Evolutionary conservation across 2,329 filamentous ascomycete genomes (phyloP), one percentile per base, ranked within the genome.

Genomic region (Fonsecaea pedrosoi): DNA sequence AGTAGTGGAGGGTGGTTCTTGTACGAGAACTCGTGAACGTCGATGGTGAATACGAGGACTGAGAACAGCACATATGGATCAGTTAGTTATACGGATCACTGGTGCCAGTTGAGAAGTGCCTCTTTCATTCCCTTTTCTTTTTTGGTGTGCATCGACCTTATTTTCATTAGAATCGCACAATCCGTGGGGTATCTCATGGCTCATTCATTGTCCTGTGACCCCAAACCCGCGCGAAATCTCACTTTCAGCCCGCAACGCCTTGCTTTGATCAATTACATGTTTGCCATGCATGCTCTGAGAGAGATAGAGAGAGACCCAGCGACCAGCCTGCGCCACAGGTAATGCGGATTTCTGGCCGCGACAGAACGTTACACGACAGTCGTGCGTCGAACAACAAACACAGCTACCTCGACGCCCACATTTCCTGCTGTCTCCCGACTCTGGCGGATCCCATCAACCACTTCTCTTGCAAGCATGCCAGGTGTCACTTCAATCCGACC

Each of bases 371-470:
- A 69, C 53, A 66, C 67, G 12, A 66, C 67, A 15, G 64, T 64
- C 3, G 66, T 54, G 35, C 82, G 77, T 58, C 80, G 80, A 71
- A 84, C 82, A 65, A 84, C 80, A 70, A 83, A 84, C 15, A 84
- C 78, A 8, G 81, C 82, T 54, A 84, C 72, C 70, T 84, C 82
- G 32, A 84, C 73, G 0, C 79, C 79, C 38, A 78, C 76, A 18
- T 75, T 79, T 53, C 71, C 71, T 45, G 71, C 67, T 8, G 82
- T 82, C 66, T 79, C 79, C 57, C 74, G 78, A 62, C 78, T 80
- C 59, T 79, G 81, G 45, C 80, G 81, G n/a, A 89, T 83, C 5
- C 85, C 86, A 54, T 88, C 83, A 53, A 87, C 77, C 13, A 89
- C 82, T 70, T 87, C 84, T 65, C 86, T 81, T 48, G 88, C 81